Percentiles rank a stretch among this genome's conserved stretches.
These are phyloP conservation scores for Penicillium malachiteum DNA, from an alignment of 495 filamentous ascomycete genomes.

Conservation along the genomic window DNA sequence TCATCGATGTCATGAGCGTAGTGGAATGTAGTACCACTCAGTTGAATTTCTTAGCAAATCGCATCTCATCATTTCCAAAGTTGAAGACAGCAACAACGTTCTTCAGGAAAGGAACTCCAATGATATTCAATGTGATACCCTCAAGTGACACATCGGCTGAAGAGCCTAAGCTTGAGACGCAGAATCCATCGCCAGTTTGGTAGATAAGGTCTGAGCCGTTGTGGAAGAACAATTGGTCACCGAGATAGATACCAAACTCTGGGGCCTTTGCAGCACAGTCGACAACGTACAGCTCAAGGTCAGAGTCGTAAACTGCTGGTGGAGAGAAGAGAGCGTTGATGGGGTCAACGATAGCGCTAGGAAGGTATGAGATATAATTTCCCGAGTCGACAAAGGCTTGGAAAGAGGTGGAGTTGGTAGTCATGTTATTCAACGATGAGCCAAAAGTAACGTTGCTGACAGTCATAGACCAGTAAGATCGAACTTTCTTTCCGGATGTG, in stretches of 20 bases:
- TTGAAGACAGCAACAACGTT: conserved; percentile 71
- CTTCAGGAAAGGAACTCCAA: conserved; percentile 74
- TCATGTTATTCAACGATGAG: not conserved
- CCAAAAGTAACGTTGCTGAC: conserved; percentile 20
- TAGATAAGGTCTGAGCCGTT: conserved; percentile 54
- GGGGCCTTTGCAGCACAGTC: conserved; percentile 61
- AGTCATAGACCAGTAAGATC: conserved; percentile 29
- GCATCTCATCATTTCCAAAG: conserved; percentile 55
- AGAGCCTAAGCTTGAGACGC: conserved; percentile 37
- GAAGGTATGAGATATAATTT: conserved; percentile 62
- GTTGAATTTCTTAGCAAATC: conserved; percentile 32
- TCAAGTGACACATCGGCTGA: conserved; percentile 17
- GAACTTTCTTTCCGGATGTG: conserved; percentile 8
- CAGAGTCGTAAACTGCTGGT: conserved; percentile 41
- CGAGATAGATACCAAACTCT: conserved; percentile 50
- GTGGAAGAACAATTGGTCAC: conserved; percentile 44
- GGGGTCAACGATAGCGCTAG: conserved; percentile 51
- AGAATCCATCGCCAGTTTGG: conserved; percentile 32
- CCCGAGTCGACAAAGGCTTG: conserved; percentile 68
- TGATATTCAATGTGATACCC: conserved; percentile 47
- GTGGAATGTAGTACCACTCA: not conserved
- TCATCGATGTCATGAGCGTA: no score
- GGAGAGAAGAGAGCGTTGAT: conserved; percentile 62
- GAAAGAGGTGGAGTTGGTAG: conserved; percentile 19
- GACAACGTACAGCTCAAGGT: conserved; percentile 54